Base-by-base conservation (phyloP, 1,139 yeast species). In the Taphrina flavorubra region DNA sequence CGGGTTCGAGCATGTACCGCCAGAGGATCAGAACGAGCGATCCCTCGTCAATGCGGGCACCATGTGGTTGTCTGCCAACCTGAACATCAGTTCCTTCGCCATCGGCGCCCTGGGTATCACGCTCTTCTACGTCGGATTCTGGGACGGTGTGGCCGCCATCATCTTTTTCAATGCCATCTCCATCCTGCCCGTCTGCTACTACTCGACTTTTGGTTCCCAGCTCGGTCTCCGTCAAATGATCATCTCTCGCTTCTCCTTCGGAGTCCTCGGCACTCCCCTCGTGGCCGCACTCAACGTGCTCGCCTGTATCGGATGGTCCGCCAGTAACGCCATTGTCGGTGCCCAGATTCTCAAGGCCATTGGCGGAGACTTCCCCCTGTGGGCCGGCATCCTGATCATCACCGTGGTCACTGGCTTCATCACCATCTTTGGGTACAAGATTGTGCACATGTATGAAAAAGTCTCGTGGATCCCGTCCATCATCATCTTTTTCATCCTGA, bases 241-340 rank as follows among this genome's bases (percentile, higher is more conserved):
- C 59, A 78, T 92, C 72, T 86, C 96, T 16, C 84, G 92, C 73
- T 92, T 83, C 79, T 83, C 92, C 76, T 83, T 88, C 74, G 97
- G 97, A 74, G 86, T 87, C 77, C 78, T 82, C 58, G 87, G 89
- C 64, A 87, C 89, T 79, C 84, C 96, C 77, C 82, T 92, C 70
- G 89, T 92, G 76, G 88, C 96, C 18, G 78, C 88, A 56, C 82
- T 92, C 75, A 92, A 92, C 77, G 85, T 87, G 75, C 79, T 92
- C 75, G 95, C 97, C 16, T 90, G 97, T 84, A 85, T 92, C 72
- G 97, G 97, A 73, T 92, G 97, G 97, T 92, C 96, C 79, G 90
- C 96, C 18, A 95, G 91, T 60, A 92, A 92, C 79, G 89, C 91
- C 72, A 90, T 92, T 86, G 89, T 92, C 37, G 87, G 95, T 46